A percentile compares a stretch with the other conserved stretches of the same genome.
These are phyloP conservation scores for Ostreobium quekettii DNA, from an alignment of 139 green algal genomes.

Conservation along the genomic window DNA sequence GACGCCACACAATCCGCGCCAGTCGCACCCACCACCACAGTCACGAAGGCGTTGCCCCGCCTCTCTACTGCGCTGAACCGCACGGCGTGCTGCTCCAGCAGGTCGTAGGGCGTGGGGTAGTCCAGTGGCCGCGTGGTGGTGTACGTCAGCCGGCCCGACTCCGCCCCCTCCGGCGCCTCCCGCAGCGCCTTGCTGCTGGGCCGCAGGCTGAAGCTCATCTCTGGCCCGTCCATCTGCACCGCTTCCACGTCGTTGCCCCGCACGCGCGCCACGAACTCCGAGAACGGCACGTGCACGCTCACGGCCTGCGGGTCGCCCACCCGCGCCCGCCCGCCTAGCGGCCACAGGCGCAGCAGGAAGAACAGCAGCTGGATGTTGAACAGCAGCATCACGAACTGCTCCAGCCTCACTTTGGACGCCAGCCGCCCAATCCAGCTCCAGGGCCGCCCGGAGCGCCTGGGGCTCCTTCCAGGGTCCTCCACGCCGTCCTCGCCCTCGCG, in stretches of 20 bases:
- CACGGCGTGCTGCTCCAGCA: constrained; percentile 39
- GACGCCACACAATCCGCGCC: no score
- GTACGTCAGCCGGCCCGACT: constrained; percentile 36
- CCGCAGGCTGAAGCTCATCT: constrained; percentile 44
- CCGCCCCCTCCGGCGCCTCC: constrained; percentile 10
- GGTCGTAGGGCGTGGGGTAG: constrained; percentile 66
- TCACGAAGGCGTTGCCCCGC: constrained; percentile 38
- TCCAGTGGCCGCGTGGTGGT: constrained; percentile 65
- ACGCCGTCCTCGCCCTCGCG: no score
- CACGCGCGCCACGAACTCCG: constrained; percentile 61
- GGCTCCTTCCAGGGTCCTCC: no score
- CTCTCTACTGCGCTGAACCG: constrained; percentile 61
- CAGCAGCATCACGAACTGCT: constrained; percentile 28
- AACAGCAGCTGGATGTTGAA: constrained; percentile 47
- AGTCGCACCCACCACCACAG: constrained; percentile 56
- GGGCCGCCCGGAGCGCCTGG: constrained; percentile 9
- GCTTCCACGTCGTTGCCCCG: constrained; percentile 55
- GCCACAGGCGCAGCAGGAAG: constrained; percentile 55
- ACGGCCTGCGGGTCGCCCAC: constrained; percentile 14
- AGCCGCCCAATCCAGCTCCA: constrained; percentile 19
- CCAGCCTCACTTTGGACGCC: constrained; percentile 8
- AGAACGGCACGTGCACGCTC: constrained; percentile 46
- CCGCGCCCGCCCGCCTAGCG: constrained; percentile 24
- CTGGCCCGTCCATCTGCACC: constrained; percentile 62
- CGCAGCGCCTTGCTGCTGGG: constrained; percentile 22